Evolutionary conservation across 2,329 filamentous ascomycete genomes (phyloP), one percentile per base, ranked within the genome.

Genomic region (Fusarium tjaetaba): DNA sequence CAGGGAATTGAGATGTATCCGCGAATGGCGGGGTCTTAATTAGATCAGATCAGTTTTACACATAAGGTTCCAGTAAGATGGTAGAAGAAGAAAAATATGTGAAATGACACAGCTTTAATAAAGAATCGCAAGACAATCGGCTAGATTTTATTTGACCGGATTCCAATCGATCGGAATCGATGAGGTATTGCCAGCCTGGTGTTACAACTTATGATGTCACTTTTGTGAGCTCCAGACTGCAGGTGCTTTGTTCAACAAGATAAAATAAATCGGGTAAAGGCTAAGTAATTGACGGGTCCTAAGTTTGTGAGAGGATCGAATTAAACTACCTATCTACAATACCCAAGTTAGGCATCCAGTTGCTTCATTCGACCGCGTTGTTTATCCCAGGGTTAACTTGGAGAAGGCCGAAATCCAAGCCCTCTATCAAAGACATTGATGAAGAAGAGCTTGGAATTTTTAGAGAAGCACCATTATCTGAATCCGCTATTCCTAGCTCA

Each of bases 121-220:
- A 24, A 38, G 24, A 41, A 38, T 42, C 55, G 28, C n/a, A 58
- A 52, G 28, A 42, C 8, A 30, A 42, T 53, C 26, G 24, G 13
- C 30, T 30, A 11, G 24, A 43, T 51, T 48, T 56, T 22, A 56
- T 42, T 53, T 42, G 32, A 41, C 45, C 52, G 26, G 41, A 73
- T 58, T 49, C 38, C 34, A 65, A 65, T 67, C 63, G 39, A 52
- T 39, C 38, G 34, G 59, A 67, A 56, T 73, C 39, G 56, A 62
- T 59, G 60, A 73, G 70, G 64, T 68, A 68, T 68, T 68, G 64
- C n/a, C 55, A 43, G 42, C 61, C 30, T 24, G 30, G 45, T 22
- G 57, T 73, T 70, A 73, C 68, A 30, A 43, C 20, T 59, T 45
- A 74, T 74, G 72, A 74, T 74, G 72, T 74, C 72, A 74, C 65